phyloP scores from a whole-genome alignment of 805 yeast genomes.

The Nakazawaea ishiwadae region DNA sequence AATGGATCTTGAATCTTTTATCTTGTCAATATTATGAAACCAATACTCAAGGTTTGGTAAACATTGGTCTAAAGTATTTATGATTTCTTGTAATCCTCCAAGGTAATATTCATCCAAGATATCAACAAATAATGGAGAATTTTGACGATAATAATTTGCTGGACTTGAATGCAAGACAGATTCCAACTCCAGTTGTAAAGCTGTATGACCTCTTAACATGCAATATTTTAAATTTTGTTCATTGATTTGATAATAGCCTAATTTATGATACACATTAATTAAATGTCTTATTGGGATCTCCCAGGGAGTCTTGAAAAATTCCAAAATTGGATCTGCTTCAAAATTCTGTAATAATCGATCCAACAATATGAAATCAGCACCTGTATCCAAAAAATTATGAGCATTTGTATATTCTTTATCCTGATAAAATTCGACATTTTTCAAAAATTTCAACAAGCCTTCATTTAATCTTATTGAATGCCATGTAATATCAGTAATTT shows the following conservation, averaged over 20 bases:
- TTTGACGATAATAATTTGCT: slow-evolving; percentile 12
- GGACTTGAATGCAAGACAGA: neutral
- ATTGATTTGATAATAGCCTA: slow-evolving; percentile 31
- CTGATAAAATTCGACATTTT: slow-evolving; percentile 51
- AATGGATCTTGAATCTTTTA: slow-evolving; percentile 27
- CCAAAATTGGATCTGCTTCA: slow-evolving; percentile 10
- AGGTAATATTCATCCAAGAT: slow-evolving; percentile 41
- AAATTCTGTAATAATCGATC: slow-evolving; percentile 29
- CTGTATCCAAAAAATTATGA: slow-evolving; percentile 53
- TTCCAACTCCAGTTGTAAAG: slow-evolving; percentile 2
- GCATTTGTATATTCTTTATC: slow-evolving; percentile 34
- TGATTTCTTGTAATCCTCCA: slow-evolving; percentile 50
- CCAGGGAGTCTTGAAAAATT: slow-evolving; percentile 32
- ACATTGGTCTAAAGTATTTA: slow-evolving; percentile 34
- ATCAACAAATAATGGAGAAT: slow-evolving; percentile 41
- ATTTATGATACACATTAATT: slow-evolving; percentile 28
- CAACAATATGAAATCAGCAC: slow-evolving; percentile 56
- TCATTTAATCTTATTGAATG: slow-evolving; percentile 52
- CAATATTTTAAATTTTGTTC: slow-evolving; percentile 38
- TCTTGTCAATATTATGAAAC: slow-evolving; percentile 28
- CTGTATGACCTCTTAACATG: slow-evolving; percentile 43
- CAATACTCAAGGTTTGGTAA: slow-evolving; percentile 31
- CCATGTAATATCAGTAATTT: slow-evolving; percentile 63
- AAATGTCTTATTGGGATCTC: slow-evolving; percentile 39
- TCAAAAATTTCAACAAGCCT: slow-evolving; percentile 49